Conservation (phyloP, 1,139 yeast genomes). For the Lodderomyces orthopsilosis region DNA sequence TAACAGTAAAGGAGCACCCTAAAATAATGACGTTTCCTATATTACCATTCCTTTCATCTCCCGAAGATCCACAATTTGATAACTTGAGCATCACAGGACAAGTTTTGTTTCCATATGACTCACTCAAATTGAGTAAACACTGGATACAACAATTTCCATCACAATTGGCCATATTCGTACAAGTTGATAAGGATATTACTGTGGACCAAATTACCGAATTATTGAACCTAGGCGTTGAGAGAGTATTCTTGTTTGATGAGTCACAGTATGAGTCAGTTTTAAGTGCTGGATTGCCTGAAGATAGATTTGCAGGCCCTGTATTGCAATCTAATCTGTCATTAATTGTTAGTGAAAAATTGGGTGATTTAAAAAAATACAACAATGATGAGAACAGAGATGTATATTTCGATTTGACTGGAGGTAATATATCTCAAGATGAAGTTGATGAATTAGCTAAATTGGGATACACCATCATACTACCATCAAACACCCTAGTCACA, state of each 20-base stretch:
- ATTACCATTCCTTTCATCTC: conserved; percentile 35
- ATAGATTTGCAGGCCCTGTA: conserved; percentile 44
- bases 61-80: conserved; percentile 20
- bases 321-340: neutral
- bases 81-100: conserved; percentile 40
- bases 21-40: conserved; percentile 50
- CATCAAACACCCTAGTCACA: conserved; percentile 40
- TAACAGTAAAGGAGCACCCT: too few species aligned
- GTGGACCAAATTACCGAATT: conserved; percentile 50
- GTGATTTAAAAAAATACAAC: conserved; percentile 20
- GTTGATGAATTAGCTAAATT: conserved; percentile 30
- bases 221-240: conserved; percentile 65
- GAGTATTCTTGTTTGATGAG: conserved; percentile 42
- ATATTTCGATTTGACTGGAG: conserved; percentile 23
- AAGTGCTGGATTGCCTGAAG: conserved; percentile 58
- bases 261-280: conserved; percentile 32
- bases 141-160: conserved; percentile 35
- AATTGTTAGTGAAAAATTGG: conserved; percentile 18
- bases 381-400: conserved; percentile 44
- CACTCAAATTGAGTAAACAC: conserved; percentile 31
- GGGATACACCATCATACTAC: conserved; percentile 51
- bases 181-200: conserved; percentile 16
- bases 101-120: conserved; percentile 31
- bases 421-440: conserved; percentile 19
- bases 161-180: conserved; percentile 30